These are phyloP conservation scores for Tetrapyrgos nigripes DNA, from an alignment of 1,284 basidiomycete genomes.

Conservation along the genomic window DNA sequence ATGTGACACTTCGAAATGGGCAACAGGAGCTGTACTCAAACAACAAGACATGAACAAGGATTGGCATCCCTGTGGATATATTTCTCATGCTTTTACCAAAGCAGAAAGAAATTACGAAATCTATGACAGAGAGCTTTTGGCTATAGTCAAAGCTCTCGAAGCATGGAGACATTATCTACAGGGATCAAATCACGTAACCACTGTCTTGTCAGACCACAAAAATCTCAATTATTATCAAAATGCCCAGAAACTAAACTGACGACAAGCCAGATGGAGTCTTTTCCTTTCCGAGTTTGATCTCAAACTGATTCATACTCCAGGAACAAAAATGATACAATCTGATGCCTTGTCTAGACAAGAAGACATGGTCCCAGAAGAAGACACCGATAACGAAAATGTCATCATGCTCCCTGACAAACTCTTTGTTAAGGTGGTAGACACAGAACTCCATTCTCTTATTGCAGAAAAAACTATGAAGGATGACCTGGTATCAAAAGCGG, in stretches of 20 bases:
- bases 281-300: conserved; percentile 37
- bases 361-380: conserved; percentile 21
- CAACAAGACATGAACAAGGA: conserved; percentile 12
- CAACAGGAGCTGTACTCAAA: too few relatives aligned
- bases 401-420: conserved; percentile 20
- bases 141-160: too few relatives aligned
- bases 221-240: conserved; percentile 33
- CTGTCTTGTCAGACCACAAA: conserved; percentile 37
- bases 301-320: conserved; percentile 19
- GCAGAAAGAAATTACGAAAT: too few relatives aligned
- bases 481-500: background rate
- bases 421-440: conserved; percentile 18
- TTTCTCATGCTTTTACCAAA: too few relatives aligned
- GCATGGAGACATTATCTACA: conserved; percentile 33
- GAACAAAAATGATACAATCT: conserved; percentile 9
- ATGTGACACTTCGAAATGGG: conserved; percentile 6
- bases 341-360: conserved; percentile 25
- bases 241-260: conserved; percentile 34
- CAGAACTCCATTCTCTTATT: conserved; percentile 2
- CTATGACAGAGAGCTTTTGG: too few relatives aligned
- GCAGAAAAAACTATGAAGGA: background rate
- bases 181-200: conserved; percentile 15
- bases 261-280: conserved; percentile 44
- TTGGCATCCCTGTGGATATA: conserved; percentile 15
- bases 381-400: conserved; percentile 21